These are phyloP conservation scores for Pseudogymnoascus sp. DNA, from an alignment of 2,329 filamentous ascomycete species.

Conservation along the genomic window DNA sequence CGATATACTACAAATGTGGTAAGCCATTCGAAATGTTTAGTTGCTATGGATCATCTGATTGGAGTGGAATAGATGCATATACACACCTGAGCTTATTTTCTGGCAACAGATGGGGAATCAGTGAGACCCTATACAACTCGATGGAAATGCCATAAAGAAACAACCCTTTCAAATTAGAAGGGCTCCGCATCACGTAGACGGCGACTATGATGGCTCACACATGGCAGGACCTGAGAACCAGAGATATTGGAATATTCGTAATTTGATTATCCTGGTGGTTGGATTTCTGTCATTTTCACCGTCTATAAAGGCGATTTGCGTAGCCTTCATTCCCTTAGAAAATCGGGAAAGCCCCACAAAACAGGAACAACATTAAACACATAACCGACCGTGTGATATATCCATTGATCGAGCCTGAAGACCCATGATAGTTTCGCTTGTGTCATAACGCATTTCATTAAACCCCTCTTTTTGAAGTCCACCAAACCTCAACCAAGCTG, in stretches of 20 bases:
- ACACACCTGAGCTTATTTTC: constrained; percentile 56
- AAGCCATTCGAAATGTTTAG: constrained; percentile 9
- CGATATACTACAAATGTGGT: constrained; percentile 65
- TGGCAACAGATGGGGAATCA: constrained; percentile 54
- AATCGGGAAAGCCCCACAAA: background rate
- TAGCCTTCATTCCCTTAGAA: background rate
- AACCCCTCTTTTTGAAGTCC: background rate
- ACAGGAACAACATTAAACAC: background rate
- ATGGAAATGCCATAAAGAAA: constrained; percentile 25
- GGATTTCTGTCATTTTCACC: background rate
- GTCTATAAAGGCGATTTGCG: background rate
- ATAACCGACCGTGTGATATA: background rate
- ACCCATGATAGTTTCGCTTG: background rate
- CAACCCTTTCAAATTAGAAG: background rate
- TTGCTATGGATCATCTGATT: constrained; percentile 10
- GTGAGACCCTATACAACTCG: constrained; percentile 49
- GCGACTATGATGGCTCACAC: background rate
- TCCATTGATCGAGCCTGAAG: background rate
- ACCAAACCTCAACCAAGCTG: background rate
- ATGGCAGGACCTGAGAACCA: background rate
- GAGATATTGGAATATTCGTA: background rate
- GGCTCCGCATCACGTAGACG: background rate
- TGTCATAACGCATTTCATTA: constrained; percentile 2
- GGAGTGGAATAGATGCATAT: constrained; percentile 47
- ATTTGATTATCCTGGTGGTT: background rate